phyloP scores from a whole-genome alignment of 2,329 filamentous ascomycete species.

The Thermoascus crustaceus region DNA sequence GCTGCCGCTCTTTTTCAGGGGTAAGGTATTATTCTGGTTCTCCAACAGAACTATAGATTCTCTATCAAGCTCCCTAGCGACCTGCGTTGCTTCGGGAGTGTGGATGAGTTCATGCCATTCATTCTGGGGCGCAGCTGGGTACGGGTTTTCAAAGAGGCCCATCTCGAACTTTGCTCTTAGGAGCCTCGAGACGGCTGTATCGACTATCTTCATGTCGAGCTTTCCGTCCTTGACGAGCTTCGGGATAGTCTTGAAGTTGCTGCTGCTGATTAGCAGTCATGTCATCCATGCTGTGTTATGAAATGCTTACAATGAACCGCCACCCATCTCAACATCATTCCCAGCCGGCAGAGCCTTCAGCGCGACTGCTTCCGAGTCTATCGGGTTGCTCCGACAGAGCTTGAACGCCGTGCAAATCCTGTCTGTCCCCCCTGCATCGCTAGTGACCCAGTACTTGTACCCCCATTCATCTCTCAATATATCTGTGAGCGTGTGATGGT shows the following conservation, averaged over 20 bases:
- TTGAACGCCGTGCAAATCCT: slow-evolving; percentile 57
- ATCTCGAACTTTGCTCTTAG: slow-evolving; percentile 61
- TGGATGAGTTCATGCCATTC: slow-evolving; percentile 54
- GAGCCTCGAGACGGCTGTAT: slow-evolving; percentile 58
- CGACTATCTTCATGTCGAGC: slow-evolving; percentile 51
- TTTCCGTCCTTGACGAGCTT: slow-evolving; percentile 54
- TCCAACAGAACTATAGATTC: slow-evolving; percentile 57
- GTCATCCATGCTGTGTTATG: background rate
- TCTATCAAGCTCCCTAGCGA: slow-evolving; percentile 56
- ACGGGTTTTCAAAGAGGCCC: slow-evolving; percentile 65
- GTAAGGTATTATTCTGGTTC: slow-evolving; percentile 48
- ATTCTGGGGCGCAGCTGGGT: slow-evolving; percentile 48
- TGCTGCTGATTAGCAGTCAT: slow-evolving; percentile 11
- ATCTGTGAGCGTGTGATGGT: slow-evolving; percentile 57
- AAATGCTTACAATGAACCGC: slow-evolving; percentile 51
- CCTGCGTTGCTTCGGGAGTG: slow-evolving; percentile 48
- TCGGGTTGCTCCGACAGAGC: slow-evolving; percentile 52
- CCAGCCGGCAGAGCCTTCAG: slow-evolving; percentile 57
- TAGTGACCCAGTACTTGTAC: slow-evolving; percentile 58
- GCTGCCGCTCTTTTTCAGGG: slow-evolving; percentile 55
- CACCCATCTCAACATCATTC: slow-evolving; percentile 68
- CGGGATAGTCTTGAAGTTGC: slow-evolving; percentile 59
- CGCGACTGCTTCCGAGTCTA: slow-evolving; percentile 59
- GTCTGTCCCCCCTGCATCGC: slow-evolving; percentile 64
- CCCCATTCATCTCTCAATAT: slow-evolving; percentile 66